phyloP scores from a whole-genome alignment of 1,284 basidiomycete genomes.

The Irpex lacteus region DNA sequence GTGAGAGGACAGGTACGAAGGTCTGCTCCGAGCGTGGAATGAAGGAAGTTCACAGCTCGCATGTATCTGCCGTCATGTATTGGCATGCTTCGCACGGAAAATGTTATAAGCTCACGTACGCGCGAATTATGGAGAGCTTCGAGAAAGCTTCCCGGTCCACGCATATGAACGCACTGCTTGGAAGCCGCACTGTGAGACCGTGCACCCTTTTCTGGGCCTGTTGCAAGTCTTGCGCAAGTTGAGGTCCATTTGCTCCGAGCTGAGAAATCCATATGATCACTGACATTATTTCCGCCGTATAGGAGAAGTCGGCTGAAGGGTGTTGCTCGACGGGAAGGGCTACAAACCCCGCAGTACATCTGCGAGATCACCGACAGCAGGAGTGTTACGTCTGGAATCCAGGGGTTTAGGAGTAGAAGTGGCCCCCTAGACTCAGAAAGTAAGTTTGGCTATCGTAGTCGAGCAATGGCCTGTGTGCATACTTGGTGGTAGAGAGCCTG shows the following conservation, averaged over 20 bases:
- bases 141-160: background rate
- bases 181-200: background rate
- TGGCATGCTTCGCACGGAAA: background rate
- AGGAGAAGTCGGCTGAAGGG: background rate
- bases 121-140: background rate
- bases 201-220: background rate
- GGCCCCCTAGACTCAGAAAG: background rate
- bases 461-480: background rate
- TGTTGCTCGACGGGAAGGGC: background rate
- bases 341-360: constrained; percentile 9
- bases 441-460: background rate
- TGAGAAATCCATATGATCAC: background rate
- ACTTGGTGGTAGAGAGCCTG: constrained; percentile 1
- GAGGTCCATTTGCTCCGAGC: background rate
- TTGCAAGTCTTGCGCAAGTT: background rate
- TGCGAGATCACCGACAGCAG: constrained; percentile 8
- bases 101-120: background rate
- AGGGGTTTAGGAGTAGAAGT: background rate
- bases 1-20: background rate
- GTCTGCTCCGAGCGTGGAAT: background rate
- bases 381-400: background rate
- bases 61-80: background rate
- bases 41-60: background rate
- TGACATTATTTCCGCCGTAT: background rate
- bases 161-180: background rate